Evolutionary conservation across 805 yeast species (phyloP), one percentile per base, ranked within the genome.

Genomic region (Pichia heedii): DNA sequence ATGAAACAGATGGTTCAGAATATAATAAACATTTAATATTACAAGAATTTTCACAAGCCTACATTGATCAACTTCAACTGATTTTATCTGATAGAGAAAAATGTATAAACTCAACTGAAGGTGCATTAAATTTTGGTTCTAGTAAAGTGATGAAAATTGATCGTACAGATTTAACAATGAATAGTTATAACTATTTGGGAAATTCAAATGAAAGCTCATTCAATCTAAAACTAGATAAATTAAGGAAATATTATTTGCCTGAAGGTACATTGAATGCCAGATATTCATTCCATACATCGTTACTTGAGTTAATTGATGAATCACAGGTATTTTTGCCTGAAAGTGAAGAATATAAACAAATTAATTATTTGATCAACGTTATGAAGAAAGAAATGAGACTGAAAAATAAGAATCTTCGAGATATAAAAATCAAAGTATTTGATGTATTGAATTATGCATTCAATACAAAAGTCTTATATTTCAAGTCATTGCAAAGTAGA

Each of bases 391-490:
- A 70, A 11, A 62, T 68, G 37, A 74, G 69, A 10, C 57, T 57
- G 15, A 79, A 78, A 51, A 68, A 69, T 46, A 62, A 67, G 26
- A 61, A 71, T 18, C 51, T 69, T 27, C 57, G 57, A 0, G 54
- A 60, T 11, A 51, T 76, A 36, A 71, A 70, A 26, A 69, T 71
- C 33, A 82, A 74, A 46, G 54, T 73, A 13, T 68, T 74, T 34
- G 71, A 73, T 19, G 65, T 67, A 36, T 65, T 80, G 47, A 77
- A 86, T 49, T 72, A 73, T 27, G 71, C 84, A 1, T 90, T 80
- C 63, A 93, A 90, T 61, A 66, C 79, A n/a, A 77, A 90, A 41
- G 73, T 90, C 33, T 83, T 74, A 36, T 93, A 89, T 60, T 93
- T 81, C 65, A 78, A 79, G 53, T 89, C 86, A 48, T 70, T 93